phyloP scores from a whole-genome alignment of 1,284 basidiomycete genomes.

The Earliella scabrosa region DNA sequence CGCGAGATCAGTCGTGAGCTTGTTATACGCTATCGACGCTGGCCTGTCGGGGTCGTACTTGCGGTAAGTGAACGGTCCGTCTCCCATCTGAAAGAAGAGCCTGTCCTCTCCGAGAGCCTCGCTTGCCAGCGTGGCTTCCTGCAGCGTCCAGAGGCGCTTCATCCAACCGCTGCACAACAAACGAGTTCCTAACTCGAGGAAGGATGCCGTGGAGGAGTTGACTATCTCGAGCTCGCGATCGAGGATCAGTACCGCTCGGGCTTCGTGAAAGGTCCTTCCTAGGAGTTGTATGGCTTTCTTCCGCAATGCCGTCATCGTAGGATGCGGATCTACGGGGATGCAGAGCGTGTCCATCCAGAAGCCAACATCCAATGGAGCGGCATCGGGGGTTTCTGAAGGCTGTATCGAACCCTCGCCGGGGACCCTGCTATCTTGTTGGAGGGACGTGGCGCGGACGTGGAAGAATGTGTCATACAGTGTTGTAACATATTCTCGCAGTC shows the following conservation, averaged over 20 bases:
- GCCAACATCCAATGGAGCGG: too few species aligned
- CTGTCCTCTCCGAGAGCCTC: neutral
- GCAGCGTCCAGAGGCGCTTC: conserved; percentile 5
- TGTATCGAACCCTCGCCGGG: neutral
- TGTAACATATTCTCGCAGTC: neutral
- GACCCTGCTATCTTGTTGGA: neutral
- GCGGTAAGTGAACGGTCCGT: neutral
- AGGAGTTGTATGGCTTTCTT: conserved; percentile 2
- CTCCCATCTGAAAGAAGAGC: conserved; percentile 7
- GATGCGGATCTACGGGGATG: neutral
- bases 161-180: conserved; percentile 5
- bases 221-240: conserved; percentile 4
- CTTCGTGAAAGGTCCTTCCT: neutral
- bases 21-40: neutral
- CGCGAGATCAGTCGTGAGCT: neutral
- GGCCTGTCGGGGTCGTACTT: neutral
- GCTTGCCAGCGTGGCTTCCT: conserved; percentile 3
- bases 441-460: neutral
- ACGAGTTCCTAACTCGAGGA: conserved; percentile 1
- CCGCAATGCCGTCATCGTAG: neutral
- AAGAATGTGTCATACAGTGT: neutral
- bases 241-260: neutral
- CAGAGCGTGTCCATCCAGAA: conserved; percentile 8
- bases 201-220: neutral
- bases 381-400: neutral